phyloP scores from a whole-genome alignment of 2,329 filamentous ascomycete genomes.

The Monilinia vaccinii-corymbosi region DNA sequence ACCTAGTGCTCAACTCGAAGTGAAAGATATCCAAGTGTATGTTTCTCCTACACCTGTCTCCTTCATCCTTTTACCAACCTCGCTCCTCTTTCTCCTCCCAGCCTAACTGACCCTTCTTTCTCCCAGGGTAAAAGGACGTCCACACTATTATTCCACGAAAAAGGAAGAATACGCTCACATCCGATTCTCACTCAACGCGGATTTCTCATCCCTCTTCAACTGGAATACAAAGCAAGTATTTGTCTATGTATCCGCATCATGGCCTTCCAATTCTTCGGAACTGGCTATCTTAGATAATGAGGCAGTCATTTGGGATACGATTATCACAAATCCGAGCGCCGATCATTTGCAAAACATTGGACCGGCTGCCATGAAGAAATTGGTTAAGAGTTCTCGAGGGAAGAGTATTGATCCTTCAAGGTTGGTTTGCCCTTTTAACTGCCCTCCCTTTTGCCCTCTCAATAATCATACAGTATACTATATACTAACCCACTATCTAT shows the following conservation, averaged over 20 bases:
- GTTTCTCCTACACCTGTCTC: slow-evolving; percentile 21
- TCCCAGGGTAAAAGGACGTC: slow-evolving; percentile 70
- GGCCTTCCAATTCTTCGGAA: slow-evolving; percentile 35
- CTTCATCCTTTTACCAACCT: neutral
- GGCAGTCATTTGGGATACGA: slow-evolving; percentile 91
- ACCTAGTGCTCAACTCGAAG: slow-evolving; percentile 53
- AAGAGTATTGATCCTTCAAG: slow-evolving; percentile 44
- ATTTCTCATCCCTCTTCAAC: slow-evolving; percentile 86
- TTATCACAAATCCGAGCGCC: slow-evolving; percentile 69
- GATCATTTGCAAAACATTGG: slow-evolving; percentile 53
- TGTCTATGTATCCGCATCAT: slow-evolving; percentile 84
- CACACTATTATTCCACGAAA: slow-evolving; percentile 91
- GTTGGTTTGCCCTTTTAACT: slow-evolving; percentile 14
- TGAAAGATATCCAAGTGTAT: slow-evolving; percentile 81
- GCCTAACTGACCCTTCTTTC: neutral
- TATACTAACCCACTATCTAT: slow-evolving; percentile 7
- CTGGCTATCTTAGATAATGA: slow-evolving; percentile 40
- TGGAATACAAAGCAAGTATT: slow-evolving; percentile 99
- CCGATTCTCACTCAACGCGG: slow-evolving; percentile 85
- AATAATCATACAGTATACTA: too few species aligned
- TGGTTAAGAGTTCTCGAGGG: slow-evolving; percentile 48
- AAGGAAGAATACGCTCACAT: slow-evolving; percentile 95
- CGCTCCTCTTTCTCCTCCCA: neutral
- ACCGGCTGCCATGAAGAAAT: slow-evolving; percentile 51
- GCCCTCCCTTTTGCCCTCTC: neutral